Percentiles rank a stretch among this genome's conserved stretches.
Evolutionary conservation across 352 stramenopile species (phyloP).

Genomic region (Peronospora belbahrii): DNA sequence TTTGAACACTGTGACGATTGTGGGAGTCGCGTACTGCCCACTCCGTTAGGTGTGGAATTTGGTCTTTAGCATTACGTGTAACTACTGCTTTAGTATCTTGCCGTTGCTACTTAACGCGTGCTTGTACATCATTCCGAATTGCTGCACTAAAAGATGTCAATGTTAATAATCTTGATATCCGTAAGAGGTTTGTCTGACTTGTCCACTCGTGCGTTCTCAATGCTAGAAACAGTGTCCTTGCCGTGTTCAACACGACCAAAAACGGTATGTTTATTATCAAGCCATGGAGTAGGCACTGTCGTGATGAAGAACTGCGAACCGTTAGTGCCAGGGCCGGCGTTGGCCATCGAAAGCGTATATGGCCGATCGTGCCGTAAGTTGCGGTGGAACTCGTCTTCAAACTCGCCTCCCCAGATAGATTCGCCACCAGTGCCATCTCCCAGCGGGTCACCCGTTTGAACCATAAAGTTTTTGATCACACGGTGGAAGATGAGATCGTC

Average conservation of each 20-base stretch:
- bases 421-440: conserved; percentile 97
- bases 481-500: conserved; percentile 99
- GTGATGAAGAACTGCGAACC: conserved; percentile 98
- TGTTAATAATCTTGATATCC: conserved; percentile 87
- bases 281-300: conserved; percentile 94
- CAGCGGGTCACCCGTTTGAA: conserved; percentile 93
- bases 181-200: conserved; percentile 71
- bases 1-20: no score
- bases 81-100: no score
- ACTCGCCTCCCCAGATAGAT: conserved; percentile 98
- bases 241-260: conserved; percentile 87
- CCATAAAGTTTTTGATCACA: conserved; percentile 99
- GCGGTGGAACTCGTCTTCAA: conserved; percentile 98
- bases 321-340: conserved; percentile 80
- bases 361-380: conserved; percentile 92
- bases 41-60: no score
- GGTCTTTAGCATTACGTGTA: no score
- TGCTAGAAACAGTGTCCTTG: conserved; percentile 96
- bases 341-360: conserved; percentile 99
- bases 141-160: conserved; percentile 68
- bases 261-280: conserved; percentile 96
- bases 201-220: conserved; percentile 89
- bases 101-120: no score
- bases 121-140: no score
- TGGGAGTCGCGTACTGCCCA: no score